Base-by-base conservation (phyloP, 176 grass and related monocot genomes). In the Juncus inflexus region DNA sequence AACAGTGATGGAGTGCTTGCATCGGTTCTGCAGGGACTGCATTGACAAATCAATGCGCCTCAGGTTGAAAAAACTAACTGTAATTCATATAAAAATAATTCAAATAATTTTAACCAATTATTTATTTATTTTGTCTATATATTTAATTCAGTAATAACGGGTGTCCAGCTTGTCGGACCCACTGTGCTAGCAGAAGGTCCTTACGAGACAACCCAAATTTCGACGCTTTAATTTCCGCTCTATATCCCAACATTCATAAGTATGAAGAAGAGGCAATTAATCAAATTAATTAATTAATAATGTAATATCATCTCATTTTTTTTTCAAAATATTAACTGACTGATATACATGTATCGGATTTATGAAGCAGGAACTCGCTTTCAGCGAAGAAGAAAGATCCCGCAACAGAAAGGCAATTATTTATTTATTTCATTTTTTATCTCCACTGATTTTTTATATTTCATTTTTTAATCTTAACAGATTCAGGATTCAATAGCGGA, bases 151-250 rank as follows among this genome's bases (percentile, higher is more conserved):
- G 90, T 67, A 95, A 95, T 67, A 95, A 95, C 80, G 90, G 88
- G 62, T 95, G 90, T 58, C 90, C 90, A 57, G 76, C 85, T 51
- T 95, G 90, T 42, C 84, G 90, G 36, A 95, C 90, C 61, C 90
- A 95, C 72, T 95, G 90, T 78, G 90, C 90, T 64, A 95, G 90
- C 72, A 65, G 90, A 62, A 84, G 90, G 64, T 95, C 90, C 67
- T 80, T 95, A 61, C 88, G 90, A 80, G 85, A 95, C 7, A 84
- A 95, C 85, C 85, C 85, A 52, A 95, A 95, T 63, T 95, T 88
- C 75, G 90, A 95, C 80, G 82, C 85, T 15, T 66, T 95, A 55
- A 95, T 95, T 78, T 55, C 85, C 63, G 77, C 79, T 37, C 77
- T 95, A 14, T 95, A 95, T 78, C 85, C 90, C 35, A 76, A 95